Evolutionary conservation across 1,284 basidiomycete genomes (phyloP).

Genomic region (Rhodotorula sp.): DNA sequence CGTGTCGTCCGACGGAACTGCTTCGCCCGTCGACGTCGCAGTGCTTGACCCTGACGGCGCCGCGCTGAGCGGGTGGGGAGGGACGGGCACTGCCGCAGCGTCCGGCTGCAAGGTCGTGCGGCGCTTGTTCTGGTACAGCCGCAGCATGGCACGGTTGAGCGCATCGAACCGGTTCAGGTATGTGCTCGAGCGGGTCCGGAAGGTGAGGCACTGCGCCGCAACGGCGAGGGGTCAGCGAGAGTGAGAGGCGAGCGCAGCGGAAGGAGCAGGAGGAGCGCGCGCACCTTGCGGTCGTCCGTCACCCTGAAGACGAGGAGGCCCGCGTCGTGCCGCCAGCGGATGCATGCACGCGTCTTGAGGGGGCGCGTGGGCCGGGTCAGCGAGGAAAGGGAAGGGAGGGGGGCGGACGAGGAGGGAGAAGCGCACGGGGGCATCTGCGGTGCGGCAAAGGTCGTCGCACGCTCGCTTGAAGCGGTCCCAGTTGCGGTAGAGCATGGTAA

Average conservation of each 20-base stretch:
- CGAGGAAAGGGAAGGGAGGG: not conserved
- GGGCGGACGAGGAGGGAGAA: not conserved
- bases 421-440: not conserved
- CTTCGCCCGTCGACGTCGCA: not conserved
- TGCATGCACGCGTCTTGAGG: conserved; percentile 59
- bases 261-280: conserved; percentile 48
- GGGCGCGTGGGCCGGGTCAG: not conserved
- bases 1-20: not conserved
- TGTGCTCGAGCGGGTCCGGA: conserved; percentile 87
- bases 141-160: conserved; percentile 77
- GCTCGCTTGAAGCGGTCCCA: conserved; percentile 29
- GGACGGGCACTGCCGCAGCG: no score
- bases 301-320: conserved; percentile 86
- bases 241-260: not conserved
- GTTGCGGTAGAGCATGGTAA: conserved; percentile 20
- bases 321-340: conserved; percentile 80
- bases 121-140: conserved; percentile 65
- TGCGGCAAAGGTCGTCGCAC: conserved; percentile 3
- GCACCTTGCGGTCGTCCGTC: conserved; percentile 79
- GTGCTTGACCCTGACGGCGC: no score
- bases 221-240: no score
- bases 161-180: conserved; percentile 93
- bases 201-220: conserved; percentile 76
- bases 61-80: no score
- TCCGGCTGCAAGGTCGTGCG: not conserved